Evolutionary conservation across 768 basidiomycete genomes (phyloP).

Genomic region (Suillus bovinus): DNA sequence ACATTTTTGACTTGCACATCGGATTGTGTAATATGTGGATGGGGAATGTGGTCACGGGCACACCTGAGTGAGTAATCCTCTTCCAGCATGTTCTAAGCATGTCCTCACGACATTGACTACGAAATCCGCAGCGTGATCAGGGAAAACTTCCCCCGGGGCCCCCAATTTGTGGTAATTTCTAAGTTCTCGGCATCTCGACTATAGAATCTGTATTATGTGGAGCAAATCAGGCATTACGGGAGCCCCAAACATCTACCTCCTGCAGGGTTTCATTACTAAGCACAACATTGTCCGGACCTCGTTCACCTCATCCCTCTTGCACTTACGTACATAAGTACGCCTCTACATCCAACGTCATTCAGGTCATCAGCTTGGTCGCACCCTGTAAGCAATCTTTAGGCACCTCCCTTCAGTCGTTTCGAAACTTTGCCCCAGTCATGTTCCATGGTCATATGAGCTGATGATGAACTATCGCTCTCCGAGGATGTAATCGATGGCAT

Average conservation of each 20-base stretch:
- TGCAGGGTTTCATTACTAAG: conserved; percentile 21
- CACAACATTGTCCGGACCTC: conserved; percentile 29
- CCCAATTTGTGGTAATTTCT: background rate
- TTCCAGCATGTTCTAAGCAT: background rate
- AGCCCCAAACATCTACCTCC: conserved; percentile 4
- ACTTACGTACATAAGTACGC: background rate
- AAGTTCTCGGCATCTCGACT: background rate
- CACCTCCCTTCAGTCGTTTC: conserved; percentile 9
- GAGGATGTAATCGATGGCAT: conserved; percentile 18
- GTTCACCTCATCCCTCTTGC: conserved; percentile 17
- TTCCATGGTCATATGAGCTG: conserved; percentile 11
- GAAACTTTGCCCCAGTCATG: conserved; percentile 13
- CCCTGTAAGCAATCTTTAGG: conserved; percentile 18
- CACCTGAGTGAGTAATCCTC: background rate
- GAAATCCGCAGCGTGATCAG: background rate
- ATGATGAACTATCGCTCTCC: conserved; percentile 21
- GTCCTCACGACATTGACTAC: background rate
- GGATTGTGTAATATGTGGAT: background rate
- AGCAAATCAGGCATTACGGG: conserved; percentile 10
- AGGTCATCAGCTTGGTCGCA: conserved; percentile 12
- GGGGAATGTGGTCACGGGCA: background rate
- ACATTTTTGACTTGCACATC: background rate
- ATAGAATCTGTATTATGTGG: background rate
- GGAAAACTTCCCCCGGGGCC: background rate
- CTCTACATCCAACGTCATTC: background rate